These are phyloP conservation scores for Fremontodendron californicum DNA, from an alignment of 345 rosid genomes.

Conservation along the genomic window DNA sequence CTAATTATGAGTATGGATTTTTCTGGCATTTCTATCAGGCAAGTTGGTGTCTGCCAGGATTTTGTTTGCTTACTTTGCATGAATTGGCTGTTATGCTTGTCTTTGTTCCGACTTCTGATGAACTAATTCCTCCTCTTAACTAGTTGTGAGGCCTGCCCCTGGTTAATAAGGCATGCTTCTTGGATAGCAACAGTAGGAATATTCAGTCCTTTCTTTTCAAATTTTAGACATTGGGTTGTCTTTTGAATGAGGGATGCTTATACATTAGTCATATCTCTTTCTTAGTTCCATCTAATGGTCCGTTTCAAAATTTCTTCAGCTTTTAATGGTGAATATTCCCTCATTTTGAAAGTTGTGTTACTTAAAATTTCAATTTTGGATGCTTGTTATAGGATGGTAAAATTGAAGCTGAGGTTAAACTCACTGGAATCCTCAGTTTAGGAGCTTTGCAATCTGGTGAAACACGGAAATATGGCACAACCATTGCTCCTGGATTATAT, in stretches of 20 bases:
- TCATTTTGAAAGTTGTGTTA: not conserved
- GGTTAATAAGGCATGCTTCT: not conserved
- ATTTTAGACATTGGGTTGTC: not conserved
- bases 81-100: not conserved
- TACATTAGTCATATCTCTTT: not conserved
- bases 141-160: not conserved
- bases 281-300: not conserved
- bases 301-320: not conserved
- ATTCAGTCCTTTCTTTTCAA: not conserved
- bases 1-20: constrained; percentile 72
- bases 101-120: not conserved
- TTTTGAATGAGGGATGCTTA: not conserved
- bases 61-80: constrained; percentile 5
- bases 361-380: constrained; percentile 6
- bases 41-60: constrained; percentile 24
- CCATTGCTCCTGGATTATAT: constrained; percentile 73
- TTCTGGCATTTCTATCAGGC: constrained; percentile 82
- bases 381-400: constrained; percentile 51
- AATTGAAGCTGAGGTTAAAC: constrained; percentile 76
- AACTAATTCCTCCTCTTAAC: constrained; percentile 3
- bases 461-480: constrained; percentile 65
- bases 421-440: constrained; percentile 68
- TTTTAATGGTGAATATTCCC: not conserved
- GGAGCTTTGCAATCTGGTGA: constrained; percentile 77
- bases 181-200: not conserved